Base-by-base conservation (phyloP, 2,329 filamentous ascomycete species). In the Talaromyces sp. region DNA sequence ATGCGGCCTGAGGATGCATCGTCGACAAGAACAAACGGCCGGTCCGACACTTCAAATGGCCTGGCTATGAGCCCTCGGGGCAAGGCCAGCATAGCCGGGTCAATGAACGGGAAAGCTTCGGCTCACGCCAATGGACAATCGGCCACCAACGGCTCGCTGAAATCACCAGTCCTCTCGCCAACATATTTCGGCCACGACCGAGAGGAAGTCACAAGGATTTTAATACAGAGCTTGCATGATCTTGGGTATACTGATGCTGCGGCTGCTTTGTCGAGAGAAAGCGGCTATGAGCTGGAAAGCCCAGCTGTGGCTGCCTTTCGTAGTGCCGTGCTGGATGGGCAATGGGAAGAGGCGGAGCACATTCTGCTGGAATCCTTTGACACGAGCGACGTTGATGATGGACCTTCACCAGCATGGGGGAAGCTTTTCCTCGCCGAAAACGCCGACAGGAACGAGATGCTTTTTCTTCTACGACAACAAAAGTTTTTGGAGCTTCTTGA, bases 401-500 rank as follows among this genome's bases (percentile, higher is more conserved):
- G 77, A 61, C 66, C 67, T 41, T 65, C 69, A 41, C 65, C 63
- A 5, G 63, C 63, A 9, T 70, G 71, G 49, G 74, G 85, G 65
- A 90, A 88, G 1, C 78, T 99, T 58, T 84, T 91, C 17, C 81
- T 98, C 58, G 85, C 88, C 17, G 85, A 90, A 50, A 88, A 86
- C 26, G 89, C 91, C 7, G 89, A 96, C 68, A 83, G 84, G 60
- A 86, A 88, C 66, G 82, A 89, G 57, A 93, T 99, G 89, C 84
- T 88, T 53, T 97, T 98, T 73, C 88, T 87, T 80, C 81, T 99
- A 68, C 85, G 93, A 64, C 90, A 96, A 71, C 95, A 99, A 73
- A 98, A 98, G 74, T 99, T 93, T 69, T 80, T 99, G 31, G 95
- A 99, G 77, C 79, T 96, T 9, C 78, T 99, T 50, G 93, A 98